Percentiles rank a stretch among this genome's conserved stretches.
These are phyloP conservation scores for Yamadazyma sp. DNA, from an alignment of 1,139 yeast genomes.

Conservation along the genomic window DNA sequence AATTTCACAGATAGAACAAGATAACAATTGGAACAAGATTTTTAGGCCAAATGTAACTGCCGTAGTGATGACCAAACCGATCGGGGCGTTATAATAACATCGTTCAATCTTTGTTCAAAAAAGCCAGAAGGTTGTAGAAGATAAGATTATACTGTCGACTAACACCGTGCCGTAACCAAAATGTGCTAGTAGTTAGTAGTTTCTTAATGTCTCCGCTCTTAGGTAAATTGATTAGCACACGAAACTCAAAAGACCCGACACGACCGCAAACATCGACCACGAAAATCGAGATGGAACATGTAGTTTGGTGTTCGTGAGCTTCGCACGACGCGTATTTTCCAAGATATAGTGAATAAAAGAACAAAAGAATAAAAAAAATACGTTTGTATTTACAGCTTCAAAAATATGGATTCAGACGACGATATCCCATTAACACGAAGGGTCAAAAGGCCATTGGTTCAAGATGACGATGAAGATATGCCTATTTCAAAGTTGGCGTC, in stretches of 20 bases:
- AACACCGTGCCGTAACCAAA: too few species aligned
- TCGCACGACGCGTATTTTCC: constrained; percentile 9
- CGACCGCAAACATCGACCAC: too few species aligned
- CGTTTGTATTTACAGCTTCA: background rate
- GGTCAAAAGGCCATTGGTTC: constrained; percentile 10
- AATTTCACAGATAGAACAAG: constrained; percentile 1
- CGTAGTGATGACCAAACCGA: background rate
- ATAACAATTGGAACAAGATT: background rate
- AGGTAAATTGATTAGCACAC: too few species aligned
- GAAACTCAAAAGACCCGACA: too few species aligned
- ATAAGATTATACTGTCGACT: too few species aligned
- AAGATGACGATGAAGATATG: constrained; percentile 16
- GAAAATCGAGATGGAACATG: too few species aligned
- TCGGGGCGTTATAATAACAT: background rate
- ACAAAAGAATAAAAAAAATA: background rate
- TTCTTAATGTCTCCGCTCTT: too few species aligned
- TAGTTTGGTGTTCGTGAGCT: too few species aligned
- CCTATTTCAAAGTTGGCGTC: constrained; percentile 15
- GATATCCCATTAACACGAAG: constrained; percentile 17
- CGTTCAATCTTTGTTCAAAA: too few species aligned
- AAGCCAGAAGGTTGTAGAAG: too few species aligned
- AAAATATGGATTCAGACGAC: constrained; percentile 13
- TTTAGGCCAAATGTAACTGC: background rate
- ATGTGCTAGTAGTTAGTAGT: too few species aligned
- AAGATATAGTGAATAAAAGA: background rate